Conservation (phyloP, 2,329 filamentous ascomycete species). For the Truncatella angustata region DNA sequence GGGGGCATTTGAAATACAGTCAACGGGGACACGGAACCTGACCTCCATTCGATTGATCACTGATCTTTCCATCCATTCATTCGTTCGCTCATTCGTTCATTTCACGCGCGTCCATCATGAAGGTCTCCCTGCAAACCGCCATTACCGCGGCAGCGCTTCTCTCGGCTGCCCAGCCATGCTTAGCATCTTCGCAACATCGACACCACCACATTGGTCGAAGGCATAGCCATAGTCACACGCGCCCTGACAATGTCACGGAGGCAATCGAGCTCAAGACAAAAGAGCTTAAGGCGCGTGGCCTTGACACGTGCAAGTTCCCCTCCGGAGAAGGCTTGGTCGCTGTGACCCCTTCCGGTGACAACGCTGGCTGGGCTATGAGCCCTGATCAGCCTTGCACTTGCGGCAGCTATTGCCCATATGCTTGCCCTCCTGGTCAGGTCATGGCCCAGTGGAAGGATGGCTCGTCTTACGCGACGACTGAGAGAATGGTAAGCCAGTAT, state of each 20-base stretch:
- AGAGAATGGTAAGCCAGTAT: slow-evolving; percentile 49
- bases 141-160: slow-evolving; percentile 49
- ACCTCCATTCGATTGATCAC: no score
- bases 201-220: slow-evolving; percentile 35
- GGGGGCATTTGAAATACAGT: no score
- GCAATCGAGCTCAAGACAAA: slow-evolving; percentile 29
- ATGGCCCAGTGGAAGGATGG: slow-evolving; percentile 76
- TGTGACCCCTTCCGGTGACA: slow-evolving; percentile 61
- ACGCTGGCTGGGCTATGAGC: slow-evolving; percentile 79
- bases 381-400: slow-evolving; percentile 68
- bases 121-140: slow-evolving; percentile 48
- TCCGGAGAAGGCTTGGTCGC: slow-evolving; percentile 63
- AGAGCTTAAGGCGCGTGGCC: slow-evolving; percentile 50
- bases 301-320: slow-evolving; percentile 62
- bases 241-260: slow-evolving; percentile 4
- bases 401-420: slow-evolving; percentile 72
- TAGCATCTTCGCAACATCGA: slow-evolving; percentile 32
- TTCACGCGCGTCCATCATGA: slow-evolving; percentile 42
- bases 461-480: slow-evolving; percentile 67
- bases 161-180: slow-evolving; percentile 39
- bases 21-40: no score
- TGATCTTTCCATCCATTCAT: no score
- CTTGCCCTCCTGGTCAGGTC: slow-evolving; percentile 72
- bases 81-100: slow-evolving; percentile 18
- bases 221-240: slow-evolving; percentile 25